Percentiles rank a stretch among this genome's conserved stretches.
phyloP scores from a whole-genome alignment of 164 flowering plant species.

The Dillenia turbinata region DNA sequence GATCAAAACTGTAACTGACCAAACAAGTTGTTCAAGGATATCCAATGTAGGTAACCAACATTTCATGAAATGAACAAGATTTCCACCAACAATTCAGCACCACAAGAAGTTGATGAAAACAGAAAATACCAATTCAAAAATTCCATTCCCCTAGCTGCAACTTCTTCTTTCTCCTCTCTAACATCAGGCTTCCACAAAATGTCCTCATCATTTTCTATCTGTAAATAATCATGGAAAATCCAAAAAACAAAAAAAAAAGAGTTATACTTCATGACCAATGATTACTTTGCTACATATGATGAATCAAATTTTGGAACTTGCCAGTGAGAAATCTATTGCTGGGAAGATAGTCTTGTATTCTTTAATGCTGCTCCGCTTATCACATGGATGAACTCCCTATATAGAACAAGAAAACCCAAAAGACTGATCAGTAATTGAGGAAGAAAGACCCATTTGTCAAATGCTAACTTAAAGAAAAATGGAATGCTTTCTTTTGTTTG shows the following conservation, averaged over 20 bases:
- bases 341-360: constrained; percentile 77
- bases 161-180: constrained; percentile 71
- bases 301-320: constrained; percentile 22
- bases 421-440: too few species aligned
- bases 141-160: constrained; percentile 78
- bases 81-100: too few species aligned
- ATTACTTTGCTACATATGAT: too few species aligned
- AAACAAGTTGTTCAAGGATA: too few species aligned
- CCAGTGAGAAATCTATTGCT: constrained; percentile 91
- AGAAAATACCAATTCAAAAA: constrained; percentile 67
- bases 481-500: too few species aligned
- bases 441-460: too few species aligned
- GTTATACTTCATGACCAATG: not conserved
- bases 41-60: too few species aligned
- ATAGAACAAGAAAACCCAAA: not conserved
- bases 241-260: not conserved
- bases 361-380: constrained; percentile 66
- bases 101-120: not conserved
- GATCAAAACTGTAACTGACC: too few species aligned
- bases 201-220: constrained; percentile 88
- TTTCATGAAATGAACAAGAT: too few species aligned
- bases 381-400: constrained; percentile 97
- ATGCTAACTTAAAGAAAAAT: too few species aligned
- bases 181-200: constrained; percentile 66
- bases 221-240: constrained; percentile 11